Evolutionary conservation across 2,329 filamentous ascomycete species (phyloP), one percentile per base, ranked within the genome.

Genomic region (Diaporthe citri): DNA sequence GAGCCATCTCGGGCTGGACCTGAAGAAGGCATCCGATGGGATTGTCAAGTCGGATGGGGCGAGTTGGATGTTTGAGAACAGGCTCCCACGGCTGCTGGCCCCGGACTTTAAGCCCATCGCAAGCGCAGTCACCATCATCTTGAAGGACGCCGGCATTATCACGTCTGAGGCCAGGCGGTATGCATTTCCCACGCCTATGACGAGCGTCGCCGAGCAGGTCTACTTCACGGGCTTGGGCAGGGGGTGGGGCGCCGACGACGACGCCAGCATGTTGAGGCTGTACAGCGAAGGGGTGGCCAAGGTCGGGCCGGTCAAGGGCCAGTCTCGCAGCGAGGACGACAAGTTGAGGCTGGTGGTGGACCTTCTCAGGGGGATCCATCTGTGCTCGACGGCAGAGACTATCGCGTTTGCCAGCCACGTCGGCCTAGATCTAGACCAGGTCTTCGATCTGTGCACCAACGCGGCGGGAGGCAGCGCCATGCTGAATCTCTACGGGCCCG

Each of bases 111-210:
- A 87, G 76, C 90, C 90, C 0, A 81, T 91, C 48, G 89, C 89
- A 22, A 91, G 90, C 79, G 90, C 90, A 3, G 79, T 91, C 66
- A 88, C 87, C 41, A 92, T 92, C 77, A 91, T 92, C 76, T 77
- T 90, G 48, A 92, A 92, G 82, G 90, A 92, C 81, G 84, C 86
- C 80, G 87, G 89, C 67, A 94, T 94, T 82, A 93, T 94, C 80
- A 94, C 92, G 2, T 88, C 90, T 36, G 91, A 91, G 74, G 91
- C 91, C 1, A 86, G 91, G 28, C 84, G 89, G 56, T 83, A 85
- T 72, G 85, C 86, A 39, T 93, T 93, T 80, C 88, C 91, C 0
- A 88, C 88, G 1, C 90, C 90, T 0, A 88, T 94, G 80, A 90
- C 89, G 73, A 88, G 87, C 51, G 86, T 88, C 0, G 91, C 92